Evolutionary conservation across 345 rosid genomes (phyloP).

Genomic region (Eucalyptus tenuipes): DNA sequence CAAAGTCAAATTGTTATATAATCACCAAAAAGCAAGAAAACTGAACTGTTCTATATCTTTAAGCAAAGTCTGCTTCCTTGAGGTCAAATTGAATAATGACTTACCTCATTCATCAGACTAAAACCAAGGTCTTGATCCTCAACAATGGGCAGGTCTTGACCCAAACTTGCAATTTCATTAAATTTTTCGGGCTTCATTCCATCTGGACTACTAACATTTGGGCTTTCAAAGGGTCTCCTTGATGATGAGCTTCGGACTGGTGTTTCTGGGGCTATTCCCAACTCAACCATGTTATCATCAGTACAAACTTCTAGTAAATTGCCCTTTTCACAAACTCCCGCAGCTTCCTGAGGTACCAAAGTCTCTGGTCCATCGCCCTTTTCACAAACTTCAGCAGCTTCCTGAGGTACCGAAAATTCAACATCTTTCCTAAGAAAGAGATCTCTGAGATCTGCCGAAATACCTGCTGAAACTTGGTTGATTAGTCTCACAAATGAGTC

Average conservation of each 20-base stretch:
- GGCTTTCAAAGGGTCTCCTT: conserved; percentile 23
- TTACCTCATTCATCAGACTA: conserved; percentile 29
- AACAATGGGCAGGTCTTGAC: background rate
- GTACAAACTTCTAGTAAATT: background rate
- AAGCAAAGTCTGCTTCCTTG: background rate
- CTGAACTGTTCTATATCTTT: background rate
- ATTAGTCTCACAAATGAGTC: background rate
- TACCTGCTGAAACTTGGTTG: conserved; percentile 22
- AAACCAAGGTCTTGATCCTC: conserved; percentile 26
- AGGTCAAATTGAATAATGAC: background rate
- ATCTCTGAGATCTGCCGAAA: conserved; percentile 33
- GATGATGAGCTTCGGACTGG: conserved; percentile 29
- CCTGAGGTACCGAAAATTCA: background rate
- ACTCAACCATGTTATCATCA: conserved; percentile 9
- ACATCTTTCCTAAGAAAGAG: conserved; percentile 7
- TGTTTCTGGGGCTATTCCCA: conserved; percentile 58
- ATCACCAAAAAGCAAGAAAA: background rate
- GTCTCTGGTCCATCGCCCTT: background rate
- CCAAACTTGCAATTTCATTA: background rate
- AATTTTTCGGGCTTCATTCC: conserved; percentile 1
- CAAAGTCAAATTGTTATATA: background rate
- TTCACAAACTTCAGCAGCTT: background rate
- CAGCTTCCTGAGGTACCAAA: background rate
- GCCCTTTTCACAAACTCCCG: background rate
- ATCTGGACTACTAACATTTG: conserved; percentile 4